These are phyloP conservation scores for Tetrapyrgos nigripes DNA, from an alignment of 1,284 basidiomycete species.

Conservation along the genomic window DNA sequence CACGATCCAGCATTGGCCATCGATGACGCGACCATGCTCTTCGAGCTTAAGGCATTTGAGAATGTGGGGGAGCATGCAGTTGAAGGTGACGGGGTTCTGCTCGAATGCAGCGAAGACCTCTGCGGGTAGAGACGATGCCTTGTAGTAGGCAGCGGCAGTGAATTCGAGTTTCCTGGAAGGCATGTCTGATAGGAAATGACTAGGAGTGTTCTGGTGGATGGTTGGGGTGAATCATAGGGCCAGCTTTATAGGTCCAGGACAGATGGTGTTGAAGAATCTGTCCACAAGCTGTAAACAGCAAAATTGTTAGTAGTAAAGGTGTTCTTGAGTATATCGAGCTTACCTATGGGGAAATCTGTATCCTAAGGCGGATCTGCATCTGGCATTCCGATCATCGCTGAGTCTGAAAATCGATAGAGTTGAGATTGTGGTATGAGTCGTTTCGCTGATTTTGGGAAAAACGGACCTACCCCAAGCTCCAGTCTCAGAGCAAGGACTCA, in stretches of 20 bases:
- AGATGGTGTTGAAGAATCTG: not conserved
- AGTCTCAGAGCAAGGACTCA: too few species aligned
- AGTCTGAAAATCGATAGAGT: not conserved
- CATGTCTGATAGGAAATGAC: too few species aligned
- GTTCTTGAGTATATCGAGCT: not conserved
- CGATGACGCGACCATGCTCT: not conserved
- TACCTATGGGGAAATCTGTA: too few species aligned
- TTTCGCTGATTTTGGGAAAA: not conserved
- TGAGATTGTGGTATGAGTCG: not conserved
- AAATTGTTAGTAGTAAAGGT: too few species aligned
- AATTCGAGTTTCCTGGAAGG: conserved; percentile 20
- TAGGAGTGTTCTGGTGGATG: too few species aligned
- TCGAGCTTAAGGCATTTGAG: conserved; percentile 34
- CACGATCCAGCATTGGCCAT: conserved; percentile 54
- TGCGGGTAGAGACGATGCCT: conserved; percentile 30
- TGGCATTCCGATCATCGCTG: too few species aligned
- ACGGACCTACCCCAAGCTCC: not conserved
- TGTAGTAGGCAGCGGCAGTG: conserved; percentile 21
- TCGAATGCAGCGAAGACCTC: conserved; percentile 46
- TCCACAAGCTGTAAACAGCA: not conserved
- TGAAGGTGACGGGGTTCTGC: conserved; percentile 51
- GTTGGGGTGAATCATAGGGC: too few species aligned
- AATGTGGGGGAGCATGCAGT: conserved; percentile 61
- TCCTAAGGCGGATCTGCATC: too few species aligned
- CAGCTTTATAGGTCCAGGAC: too few species aligned